These are phyloP conservation scores for Aspergillus versicolor DNA, from an alignment of 2,329 filamentous ascomycete genomes.

Conservation along the genomic window DNA sequence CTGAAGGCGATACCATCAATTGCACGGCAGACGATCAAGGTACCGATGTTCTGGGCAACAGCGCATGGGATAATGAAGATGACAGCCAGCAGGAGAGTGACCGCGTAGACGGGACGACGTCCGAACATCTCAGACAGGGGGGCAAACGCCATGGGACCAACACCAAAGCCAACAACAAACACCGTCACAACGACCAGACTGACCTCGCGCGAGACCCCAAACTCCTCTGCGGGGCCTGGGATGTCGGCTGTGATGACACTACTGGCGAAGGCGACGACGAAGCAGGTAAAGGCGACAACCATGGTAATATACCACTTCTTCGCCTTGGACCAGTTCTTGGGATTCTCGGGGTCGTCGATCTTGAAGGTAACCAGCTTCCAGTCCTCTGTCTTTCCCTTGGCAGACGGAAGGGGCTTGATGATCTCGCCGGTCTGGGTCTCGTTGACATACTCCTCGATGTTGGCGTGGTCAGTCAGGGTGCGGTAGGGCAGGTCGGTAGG, in stretches of 20 bases:
- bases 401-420: conserved; percentile 53
- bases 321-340: conserved; percentile 79
- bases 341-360: conserved; percentile 71
- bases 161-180: conserved; percentile 79
- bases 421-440: conserved; percentile 65
- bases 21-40: conserved; percentile 71
- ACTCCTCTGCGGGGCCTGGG: conserved; percentile 60
- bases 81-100: conserved; percentile 68
- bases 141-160: conserved; percentile 79
- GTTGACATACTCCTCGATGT: conserved; percentile 66
- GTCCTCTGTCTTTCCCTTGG: conserved; percentile 49
- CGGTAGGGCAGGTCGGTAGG: conserved; percentile 64
- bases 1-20: conserved; percentile 84
- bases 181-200: conserved; percentile 70
- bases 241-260: conserved; percentile 78
- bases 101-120: conserved; percentile 67
- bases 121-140: conserved; percentile 75
- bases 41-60: conserved; percentile 71
- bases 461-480: conserved; percentile 59
- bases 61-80: conserved; percentile 80
- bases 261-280: conserved; percentile 70
- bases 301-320: conserved; percentile 85
- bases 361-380: conserved; percentile 71
- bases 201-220: conserved; percentile 70
- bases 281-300: conserved; percentile 74